Conservation (phyloP, 2,329 filamentous ascomycete species). For the Curvularia sp. region DNA sequence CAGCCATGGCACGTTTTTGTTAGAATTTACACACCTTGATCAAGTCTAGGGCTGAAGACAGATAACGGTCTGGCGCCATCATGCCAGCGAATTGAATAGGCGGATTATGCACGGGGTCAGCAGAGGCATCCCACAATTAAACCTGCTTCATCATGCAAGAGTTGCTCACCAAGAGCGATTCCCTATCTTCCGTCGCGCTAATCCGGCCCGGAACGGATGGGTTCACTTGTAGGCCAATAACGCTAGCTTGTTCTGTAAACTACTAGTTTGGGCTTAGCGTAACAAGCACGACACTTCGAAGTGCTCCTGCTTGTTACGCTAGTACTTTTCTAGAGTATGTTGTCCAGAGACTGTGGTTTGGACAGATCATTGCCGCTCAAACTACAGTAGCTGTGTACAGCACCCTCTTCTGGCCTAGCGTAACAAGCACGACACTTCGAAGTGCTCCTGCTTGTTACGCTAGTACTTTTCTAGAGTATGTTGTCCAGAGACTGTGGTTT, state of each 20-base stretch:
- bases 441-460: not conserved
- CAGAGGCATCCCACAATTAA: conserved; percentile 3
- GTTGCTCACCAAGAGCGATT: too few relatives aligned
- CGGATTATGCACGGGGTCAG: not conserved
- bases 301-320: not conserved
- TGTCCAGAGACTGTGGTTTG: too few relatives aligned
- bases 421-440: not conserved
- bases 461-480: not conserved
- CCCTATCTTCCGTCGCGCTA: conserved; percentile 1
- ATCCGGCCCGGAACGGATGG: not conserved
- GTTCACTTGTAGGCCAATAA: too few relatives aligned
- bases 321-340: not conserved
- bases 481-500: too few relatives aligned
- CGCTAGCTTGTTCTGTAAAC: too few relatives aligned
- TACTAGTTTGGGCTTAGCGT: too few relatives aligned
- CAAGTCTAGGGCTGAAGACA: conserved; percentile 7
- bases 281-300: not conserved
- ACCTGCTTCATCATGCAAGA: not conserved
- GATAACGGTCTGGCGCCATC: not conserved
- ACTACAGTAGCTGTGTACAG: too few relatives aligned
- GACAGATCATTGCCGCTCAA: too few relatives aligned
- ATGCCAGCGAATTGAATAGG: not conserved
- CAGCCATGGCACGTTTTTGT: not conserved
- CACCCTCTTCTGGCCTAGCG: not conserved
- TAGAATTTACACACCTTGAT: conserved; percentile 4